These are phyloP conservation scores for Narthecium ossifragum DNA, from an alignment of 106 monocot species.

Conservation along the genomic window DNA sequence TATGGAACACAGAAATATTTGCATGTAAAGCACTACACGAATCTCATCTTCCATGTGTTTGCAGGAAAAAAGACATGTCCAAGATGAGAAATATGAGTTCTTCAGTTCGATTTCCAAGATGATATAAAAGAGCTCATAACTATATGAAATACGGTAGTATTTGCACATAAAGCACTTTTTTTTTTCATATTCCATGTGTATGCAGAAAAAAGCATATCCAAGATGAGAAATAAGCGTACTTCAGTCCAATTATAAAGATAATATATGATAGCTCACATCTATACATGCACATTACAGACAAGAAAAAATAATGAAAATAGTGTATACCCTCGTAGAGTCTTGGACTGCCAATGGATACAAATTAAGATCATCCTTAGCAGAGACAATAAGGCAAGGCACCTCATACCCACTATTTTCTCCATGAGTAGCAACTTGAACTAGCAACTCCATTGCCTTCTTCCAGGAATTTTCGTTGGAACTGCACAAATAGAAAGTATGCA, in stretches of 20 bases:
- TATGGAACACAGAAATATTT: no score
- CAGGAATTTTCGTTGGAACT: slow-evolving; percentile 90
- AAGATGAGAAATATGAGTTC: background rate
- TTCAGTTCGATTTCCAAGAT: background rate
- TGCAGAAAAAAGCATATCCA: no score
- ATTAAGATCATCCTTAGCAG: slow-evolving; percentile 94
- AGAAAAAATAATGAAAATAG: background rate
- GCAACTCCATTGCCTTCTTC: slow-evolving; percentile 64
- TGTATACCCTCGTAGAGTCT: slow-evolving; percentile 81
- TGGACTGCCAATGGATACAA: slow-evolving; percentile 70
- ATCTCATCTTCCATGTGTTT: no score
- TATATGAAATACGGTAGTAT: no score
- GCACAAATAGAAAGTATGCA: slow-evolving; percentile 2
- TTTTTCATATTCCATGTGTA: no score
- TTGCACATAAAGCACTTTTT: no score
- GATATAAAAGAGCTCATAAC: background rate
- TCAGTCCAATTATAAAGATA: background rate
- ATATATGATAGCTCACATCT: background rate
- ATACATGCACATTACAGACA: background rate
- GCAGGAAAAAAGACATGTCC: background rate
- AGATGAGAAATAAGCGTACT: background rate
- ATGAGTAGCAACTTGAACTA: slow-evolving; percentile 80
- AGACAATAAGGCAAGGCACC: slow-evolving; percentile 92
- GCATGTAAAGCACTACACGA: no score
- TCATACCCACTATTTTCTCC: slow-evolving; percentile 87